Base-by-base conservation (phyloP, 495 filamentous ascomycete species). In the Talaromyces trachyspermus region DNA sequence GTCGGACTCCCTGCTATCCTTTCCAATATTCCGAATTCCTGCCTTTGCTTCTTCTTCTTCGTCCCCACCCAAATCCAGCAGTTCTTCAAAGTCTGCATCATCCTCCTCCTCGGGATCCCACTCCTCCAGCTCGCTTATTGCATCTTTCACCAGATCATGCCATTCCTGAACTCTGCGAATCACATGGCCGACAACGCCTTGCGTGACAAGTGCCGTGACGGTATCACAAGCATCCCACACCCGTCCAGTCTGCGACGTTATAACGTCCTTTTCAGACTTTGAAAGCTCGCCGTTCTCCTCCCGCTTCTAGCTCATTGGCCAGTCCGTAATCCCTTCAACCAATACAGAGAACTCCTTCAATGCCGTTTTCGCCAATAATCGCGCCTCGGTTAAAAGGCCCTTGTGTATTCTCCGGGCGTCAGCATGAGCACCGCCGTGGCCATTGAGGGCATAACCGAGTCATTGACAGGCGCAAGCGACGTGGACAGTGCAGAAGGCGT, bases 51-150 rank as follows among this genome's bases (percentile, higher is more conserved):
- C 64, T 2, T 65, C 56, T 17, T 61, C 64, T 4, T 68, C 59
- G 11, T 56, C 53, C 4, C 69, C 63, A 0, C 62, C 64, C n/a
- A n/a, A n/a, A 15, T 61, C 64, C 0, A 69, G 69, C 2, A 67
- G 66, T 8, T 75, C 70, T 2, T 73, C 68, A 3, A 74, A 72
- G 0, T 62, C 64, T 2, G 69, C 70, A n/a, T 50, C 58, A 20
- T 68, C 56, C 25, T 71, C 72, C 15, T 72, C 71, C 51, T 82
- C 80, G n/a, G 83, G 82, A 41, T 83, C 80, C 84, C 89, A 95
- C 54, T 88, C 85, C 50, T 87, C 86, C 51, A 95, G 63, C 64
- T 95, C 89, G 52, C 82, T 75, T 22, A 92, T 71, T 0, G 88
- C 84, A 68, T 95, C 89, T 49, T 84, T 74, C 11, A 95, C 61